Evolutionary conservation across 305 asterid species (phyloP), one percentile per base, ranked within the genome.

Genomic region (Fraxinus baroniana): DNA sequence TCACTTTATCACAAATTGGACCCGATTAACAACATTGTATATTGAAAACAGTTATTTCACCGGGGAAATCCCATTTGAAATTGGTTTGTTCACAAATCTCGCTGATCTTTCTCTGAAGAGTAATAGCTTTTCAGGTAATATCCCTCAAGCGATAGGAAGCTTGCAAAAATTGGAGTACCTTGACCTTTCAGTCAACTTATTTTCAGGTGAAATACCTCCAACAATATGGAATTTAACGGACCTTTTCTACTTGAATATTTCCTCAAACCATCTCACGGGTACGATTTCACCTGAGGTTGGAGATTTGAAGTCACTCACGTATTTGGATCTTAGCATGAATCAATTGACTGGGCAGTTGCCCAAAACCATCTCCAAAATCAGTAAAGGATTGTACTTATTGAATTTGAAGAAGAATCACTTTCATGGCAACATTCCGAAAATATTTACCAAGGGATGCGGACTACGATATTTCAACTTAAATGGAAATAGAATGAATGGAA

Each of bases 41-140:
- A 70, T 94, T 75, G 92, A 85, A 36, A 80, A 82, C 79, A 94
- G 93, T 81, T 1, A 0, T 26, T 90, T 93, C 89, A 86, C 83
- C 0, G 98, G 98, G 39, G 79, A 82, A 80, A 77, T 95, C 35
- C 93, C 93, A 2, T 26, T 94, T 0, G 97, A 92, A 81, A 92
- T 93, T 44, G 91, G 94, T 72, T 80, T 84, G 8, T 79, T 89
- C 57, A 82, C 82, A 60, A 86, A 90, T 46, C 91, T 91, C 49
- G 33, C 2, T 0, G 1, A 0, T 62, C 87, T 95, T 79, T 86
- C n/a, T 37, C 80, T 91, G 73, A 89, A 20, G 9, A 78, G 85
- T 0, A 93, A 93, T 84, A 46, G n/a, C 13, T 46, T 46, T 46
- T 46, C 55, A 46, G n/a, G 55, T n/a, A 0, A 46, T 46, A 46